phyloP scores from a whole-genome alignment of 192 early-diverging fungal genomes.

The Kickxella alabastrina region DNA sequence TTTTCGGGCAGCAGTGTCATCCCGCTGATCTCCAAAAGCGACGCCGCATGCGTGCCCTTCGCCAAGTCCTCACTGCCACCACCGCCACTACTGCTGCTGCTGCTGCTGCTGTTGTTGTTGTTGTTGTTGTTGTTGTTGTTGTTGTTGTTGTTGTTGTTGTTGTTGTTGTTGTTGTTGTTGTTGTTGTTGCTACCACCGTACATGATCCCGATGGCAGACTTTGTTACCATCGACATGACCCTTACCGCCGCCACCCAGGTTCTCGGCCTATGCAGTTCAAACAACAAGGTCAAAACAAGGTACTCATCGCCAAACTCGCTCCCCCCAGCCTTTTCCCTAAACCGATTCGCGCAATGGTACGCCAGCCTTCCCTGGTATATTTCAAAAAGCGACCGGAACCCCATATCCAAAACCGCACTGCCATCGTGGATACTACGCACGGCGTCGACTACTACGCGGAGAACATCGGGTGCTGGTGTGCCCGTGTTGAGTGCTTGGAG shows the following conservation, averaged over 20 bases:
- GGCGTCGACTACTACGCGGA: conserved; percentile 37
- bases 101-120: no score
- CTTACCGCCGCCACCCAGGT: conserved; percentile 49
- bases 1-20: conserved; percentile 36
- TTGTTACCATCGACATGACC: conserved; percentile 45
- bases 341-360: conserved; percentile 45
- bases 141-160: conserved; percentile 8
- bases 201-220: conserved; percentile 42
- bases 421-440: conserved; percentile 43
- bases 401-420: conserved; percentile 44
- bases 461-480: conserved; percentile 17
- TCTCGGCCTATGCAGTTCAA: conserved; percentile 44
- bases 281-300: conserved; percentile 33
- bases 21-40: conserved; percentile 42
- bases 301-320: conserved; percentile 44
- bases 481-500: conserved; percentile 15
- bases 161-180: not conserved
- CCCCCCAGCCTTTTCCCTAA: conserved; percentile 4
- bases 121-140: no score
- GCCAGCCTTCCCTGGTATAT: conserved; percentile 38
- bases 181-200: conserved; percentile 18
- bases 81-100: no score
- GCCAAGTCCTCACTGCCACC: no score
- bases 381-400: conserved; percentile 44
- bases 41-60: conserved; percentile 46